Conservation (phyloP, 2,329 filamentous ascomycete genomes). For the Fusarium dlaminii region DNA sequence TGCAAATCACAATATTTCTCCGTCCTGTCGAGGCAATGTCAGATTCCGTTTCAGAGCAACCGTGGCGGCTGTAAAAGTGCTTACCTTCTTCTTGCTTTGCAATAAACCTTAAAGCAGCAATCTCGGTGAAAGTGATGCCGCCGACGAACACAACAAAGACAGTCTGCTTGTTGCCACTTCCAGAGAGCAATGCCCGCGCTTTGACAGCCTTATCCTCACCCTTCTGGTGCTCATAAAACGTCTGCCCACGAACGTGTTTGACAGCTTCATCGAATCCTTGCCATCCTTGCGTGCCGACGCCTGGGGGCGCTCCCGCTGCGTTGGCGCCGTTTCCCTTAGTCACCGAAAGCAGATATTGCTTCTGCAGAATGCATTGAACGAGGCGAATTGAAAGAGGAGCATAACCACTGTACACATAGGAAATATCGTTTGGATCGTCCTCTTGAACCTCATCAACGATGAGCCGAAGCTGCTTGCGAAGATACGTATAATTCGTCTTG, state of each 20-base stretch:
- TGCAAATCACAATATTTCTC: slow-evolving; percentile 88
- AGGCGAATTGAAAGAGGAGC: slow-evolving; percentile 91
- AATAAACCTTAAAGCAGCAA: slow-evolving; percentile 91
- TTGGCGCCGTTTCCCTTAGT: slow-evolving; percentile 67
- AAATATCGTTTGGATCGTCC: slow-evolving; percentile 90
- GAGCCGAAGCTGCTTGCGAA: slow-evolving; percentile 85
- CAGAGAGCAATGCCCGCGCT: slow-evolving; percentile 83
- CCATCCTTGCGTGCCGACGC: slow-evolving; percentile 81
- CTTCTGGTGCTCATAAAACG: slow-evolving; percentile 91
- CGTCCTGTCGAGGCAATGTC: slow-evolving; percentile 59
- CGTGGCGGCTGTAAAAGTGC: slow-evolving; percentile 30
- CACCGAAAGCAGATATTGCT: slow-evolving; percentile 80
- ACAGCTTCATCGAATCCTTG: slow-evolving; percentile 92
- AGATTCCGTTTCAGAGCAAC: slow-evolving; percentile 3
- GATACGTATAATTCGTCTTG: slow-evolving; percentile 89
- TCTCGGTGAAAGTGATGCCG: slow-evolving; percentile 96
- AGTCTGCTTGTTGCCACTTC: slow-evolving; percentile 81
- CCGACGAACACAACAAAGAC: slow-evolving; percentile 97
- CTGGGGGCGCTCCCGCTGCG: slow-evolving; percentile 45
- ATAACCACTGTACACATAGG: slow-evolving; percentile 98
- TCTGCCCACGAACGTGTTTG: slow-evolving; percentile 86
- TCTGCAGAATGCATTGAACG: slow-evolving; percentile 92
- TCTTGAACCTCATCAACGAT: slow-evolving; percentile 98
- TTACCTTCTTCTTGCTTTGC: slow-evolving; percentile 81
- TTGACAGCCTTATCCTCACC: slow-evolving; percentile 93